Evolutionary conservation across 2,329 filamentous ascomycete genomes (phyloP).

Genomic region (Ophiocordyceps camponoti-saundersi): DNA sequence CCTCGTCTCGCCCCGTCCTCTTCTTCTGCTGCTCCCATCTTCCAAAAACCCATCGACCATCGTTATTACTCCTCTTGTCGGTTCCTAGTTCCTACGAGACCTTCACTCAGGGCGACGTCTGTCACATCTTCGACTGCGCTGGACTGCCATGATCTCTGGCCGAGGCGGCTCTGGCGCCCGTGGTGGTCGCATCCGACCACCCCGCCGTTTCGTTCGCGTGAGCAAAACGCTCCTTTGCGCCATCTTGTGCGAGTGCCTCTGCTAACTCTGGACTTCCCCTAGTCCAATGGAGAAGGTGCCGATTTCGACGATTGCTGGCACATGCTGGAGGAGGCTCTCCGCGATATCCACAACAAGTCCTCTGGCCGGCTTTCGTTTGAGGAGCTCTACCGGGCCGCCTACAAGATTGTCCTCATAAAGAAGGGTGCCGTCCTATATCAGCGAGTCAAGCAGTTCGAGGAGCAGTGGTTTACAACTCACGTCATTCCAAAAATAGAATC

Average conservation of each 20-base stretch:
- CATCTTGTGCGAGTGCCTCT: neutral
- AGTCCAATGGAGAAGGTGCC: conserved; percentile 33
- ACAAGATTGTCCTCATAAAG: conserved; percentile 84
- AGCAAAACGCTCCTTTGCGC: conserved; percentile 7
- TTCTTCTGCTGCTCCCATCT: neutral
- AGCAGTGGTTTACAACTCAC: conserved; percentile 58
- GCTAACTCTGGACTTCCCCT: conserved; percentile 8
- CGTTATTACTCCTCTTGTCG: neutral
- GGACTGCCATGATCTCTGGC: conserved; percentile 26
- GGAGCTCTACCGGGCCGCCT: conserved; percentile 82
- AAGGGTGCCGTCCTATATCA: conserved; percentile 70
- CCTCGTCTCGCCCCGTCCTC: neutral
- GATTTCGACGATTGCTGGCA: conserved; percentile 82
- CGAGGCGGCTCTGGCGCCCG: conserved; percentile 24
- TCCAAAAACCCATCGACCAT: neutral
- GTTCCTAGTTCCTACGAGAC: neutral
- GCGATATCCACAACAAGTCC: conserved; percentile 83
- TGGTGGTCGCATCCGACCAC: conserved; percentile 22
- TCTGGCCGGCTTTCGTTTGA: conserved; percentile 86
- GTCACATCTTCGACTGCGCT: neutral
- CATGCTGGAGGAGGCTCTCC: conserved; percentile 57
- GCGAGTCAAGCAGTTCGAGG: conserved; percentile 64
- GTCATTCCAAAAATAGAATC: conserved; percentile 55
- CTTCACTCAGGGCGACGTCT: neutral
- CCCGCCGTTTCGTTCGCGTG: conserved; percentile 24